These are phyloP conservation scores for Termitomyces heimii DNA, from an alignment of 768 basidiomycete genomes.

Conservation along the genomic window DNA sequence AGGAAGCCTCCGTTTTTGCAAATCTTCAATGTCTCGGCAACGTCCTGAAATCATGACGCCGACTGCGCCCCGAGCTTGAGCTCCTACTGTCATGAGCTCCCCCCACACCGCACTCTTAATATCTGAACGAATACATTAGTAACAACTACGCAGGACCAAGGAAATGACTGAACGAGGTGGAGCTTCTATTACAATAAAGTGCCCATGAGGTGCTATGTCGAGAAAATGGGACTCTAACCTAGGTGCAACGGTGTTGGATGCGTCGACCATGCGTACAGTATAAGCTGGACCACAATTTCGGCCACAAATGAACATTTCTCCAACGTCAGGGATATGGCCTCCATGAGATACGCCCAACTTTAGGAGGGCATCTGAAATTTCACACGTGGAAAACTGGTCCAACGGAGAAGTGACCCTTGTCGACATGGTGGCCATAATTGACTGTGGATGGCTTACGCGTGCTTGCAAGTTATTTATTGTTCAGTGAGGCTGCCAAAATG, in stretches of 20 bases:
- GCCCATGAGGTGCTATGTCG: constrained; percentile 61
- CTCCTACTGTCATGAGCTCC: constrained; percentile 86
- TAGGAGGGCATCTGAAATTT: constrained; percentile 85
- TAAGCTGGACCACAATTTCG: constrained; percentile 73
- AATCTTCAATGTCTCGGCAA: constrained; percentile 81
- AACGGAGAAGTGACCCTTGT: constrained; percentile 19
- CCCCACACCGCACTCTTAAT: constrained; percentile 87
- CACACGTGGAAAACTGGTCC: constrained; percentile 58
- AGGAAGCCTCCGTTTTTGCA: constrained; percentile 61
- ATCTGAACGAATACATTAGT: constrained; percentile 33
- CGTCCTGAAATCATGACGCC: constrained; percentile 84
- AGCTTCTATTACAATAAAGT: constrained; percentile 68
- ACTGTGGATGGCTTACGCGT: too few species aligned
- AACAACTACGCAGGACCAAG: constrained; percentile 8
- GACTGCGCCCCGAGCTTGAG: constrained; percentile 58
- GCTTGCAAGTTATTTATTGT: too few species aligned
- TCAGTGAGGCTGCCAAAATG: too few species aligned
- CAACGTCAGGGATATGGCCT: constrained; percentile 78
- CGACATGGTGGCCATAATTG: constrained; percentile 15
- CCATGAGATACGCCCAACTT: constrained; percentile 70
- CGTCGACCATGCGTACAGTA: constrained; percentile 77
- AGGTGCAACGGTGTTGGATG: constrained; percentile 53
- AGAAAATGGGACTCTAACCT: constrained; percentile 73
- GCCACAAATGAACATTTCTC: constrained; percentile 40
- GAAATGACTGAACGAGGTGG: constrained; percentile 50